Conservation (phyloP, 2,329 filamentous ascomycete species). For the Myriosclerotinia scirpicola region DNA sequence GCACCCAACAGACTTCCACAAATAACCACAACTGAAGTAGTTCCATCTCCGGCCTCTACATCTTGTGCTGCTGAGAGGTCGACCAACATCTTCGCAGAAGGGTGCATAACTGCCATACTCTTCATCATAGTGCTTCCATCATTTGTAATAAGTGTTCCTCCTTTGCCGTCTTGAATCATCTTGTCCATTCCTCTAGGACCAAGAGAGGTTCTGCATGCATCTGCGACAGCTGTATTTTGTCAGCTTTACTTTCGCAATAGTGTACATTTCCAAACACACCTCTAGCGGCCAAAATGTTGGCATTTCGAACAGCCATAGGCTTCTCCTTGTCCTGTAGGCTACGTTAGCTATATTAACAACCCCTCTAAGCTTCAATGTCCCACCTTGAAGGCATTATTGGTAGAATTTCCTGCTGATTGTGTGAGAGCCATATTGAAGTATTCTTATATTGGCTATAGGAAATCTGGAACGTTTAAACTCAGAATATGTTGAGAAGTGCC, state of each 20-base stretch:
- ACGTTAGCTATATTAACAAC: slow-evolving; percentile 33
- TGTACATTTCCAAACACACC: slow-evolving; percentile 52
- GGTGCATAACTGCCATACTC: slow-evolving; percentile 99
- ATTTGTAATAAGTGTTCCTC: slow-evolving; percentile 98
- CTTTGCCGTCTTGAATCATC: slow-evolving; percentile 67
- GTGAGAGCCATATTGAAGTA: slow-evolving; percentile 48
- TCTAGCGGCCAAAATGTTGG: slow-evolving; percentile 96
- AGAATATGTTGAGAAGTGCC: slow-evolving; percentile 21
- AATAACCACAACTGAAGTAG: slow-evolving; percentile 97
- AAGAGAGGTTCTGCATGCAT: slow-evolving; percentile 95
- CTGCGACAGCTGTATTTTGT: slow-evolving; percentile 72
- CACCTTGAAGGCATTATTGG: slow-evolving; percentile 64
- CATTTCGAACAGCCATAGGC: slow-evolving; percentile 92
- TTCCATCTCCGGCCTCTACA: slow-evolving; percentile 97
- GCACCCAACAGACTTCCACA: slow-evolving; percentile 92
- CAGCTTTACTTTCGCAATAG: slow-evolving; percentile 30
- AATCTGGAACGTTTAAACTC: slow-evolving; percentile 18
- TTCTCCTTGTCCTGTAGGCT: slow-evolving; percentile 78
- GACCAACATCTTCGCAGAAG: slow-evolving; percentile 99
- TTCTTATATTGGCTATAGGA: slow-evolving; percentile 26
- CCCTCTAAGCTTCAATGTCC: slow-evolving; percentile 32
- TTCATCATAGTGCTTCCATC: slow-evolving; percentile 99
- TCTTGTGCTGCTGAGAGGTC: slow-evolving; percentile 96
- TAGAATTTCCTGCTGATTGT: slow-evolving; percentile 45
- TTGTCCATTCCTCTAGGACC: slow-evolving; percentile 37